A percentile compares a stretch with the other conserved stretches of the same genome.
Conservation (phyloP, 73 alveolate species). For the Uronychia binucleata region DNA sequence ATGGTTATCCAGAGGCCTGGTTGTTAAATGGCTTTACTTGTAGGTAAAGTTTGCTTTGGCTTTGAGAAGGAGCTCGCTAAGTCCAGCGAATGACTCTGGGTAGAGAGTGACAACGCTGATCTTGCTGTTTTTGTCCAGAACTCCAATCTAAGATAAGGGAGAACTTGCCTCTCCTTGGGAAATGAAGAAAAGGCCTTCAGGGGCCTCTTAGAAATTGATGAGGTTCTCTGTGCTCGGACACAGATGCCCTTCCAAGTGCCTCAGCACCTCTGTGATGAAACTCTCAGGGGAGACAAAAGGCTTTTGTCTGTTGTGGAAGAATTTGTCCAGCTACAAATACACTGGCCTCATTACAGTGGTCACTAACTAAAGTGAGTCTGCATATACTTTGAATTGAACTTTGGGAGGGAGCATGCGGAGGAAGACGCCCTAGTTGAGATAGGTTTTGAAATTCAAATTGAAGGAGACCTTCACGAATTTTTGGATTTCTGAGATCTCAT, state of each 20-base stretch:
- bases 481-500: not conserved
- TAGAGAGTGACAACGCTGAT: not conserved
- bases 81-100: not conserved
- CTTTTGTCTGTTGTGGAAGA: no score
- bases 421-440: not conserved
- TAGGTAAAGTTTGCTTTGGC: not conserved
- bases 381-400: not conserved
- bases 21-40: no score
- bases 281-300: no score
- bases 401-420: not conserved
- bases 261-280: no score
- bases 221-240: no score
- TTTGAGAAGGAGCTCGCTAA: not conserved
- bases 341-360: not conserved
- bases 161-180: no score
- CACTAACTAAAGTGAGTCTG: no score
- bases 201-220: no score
- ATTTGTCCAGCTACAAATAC: no score
- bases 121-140: not conserved
- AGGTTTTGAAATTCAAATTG: no score
- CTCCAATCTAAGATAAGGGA: not conserved
- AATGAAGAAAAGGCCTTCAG: no score
- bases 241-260: not conserved
- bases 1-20: no score
- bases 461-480: not conserved